phyloP scores from a whole-genome alignment of 495 filamentous ascomycete species.

The Astrocystis sublimbata region DNA sequence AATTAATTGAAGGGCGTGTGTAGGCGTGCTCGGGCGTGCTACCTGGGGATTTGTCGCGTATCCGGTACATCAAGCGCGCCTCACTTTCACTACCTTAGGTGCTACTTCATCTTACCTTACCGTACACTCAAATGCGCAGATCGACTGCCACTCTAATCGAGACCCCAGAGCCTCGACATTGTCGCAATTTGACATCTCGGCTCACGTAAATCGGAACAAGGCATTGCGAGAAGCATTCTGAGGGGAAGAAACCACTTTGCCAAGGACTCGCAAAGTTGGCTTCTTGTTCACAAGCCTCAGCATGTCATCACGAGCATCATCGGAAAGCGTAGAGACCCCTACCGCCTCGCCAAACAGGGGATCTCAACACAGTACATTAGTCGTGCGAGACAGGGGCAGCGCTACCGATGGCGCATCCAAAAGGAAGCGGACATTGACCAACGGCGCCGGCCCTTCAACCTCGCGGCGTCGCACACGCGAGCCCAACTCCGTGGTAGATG shows the following conservation, averaged over 20 bases:
- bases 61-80: conserved; percentile 17
- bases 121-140: neutral
- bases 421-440: conserved; percentile 53
- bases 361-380: conserved; percentile 27
- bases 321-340: conserved; percentile 18
- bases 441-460: conserved; percentile 39
- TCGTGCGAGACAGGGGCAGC: conserved; percentile 37
- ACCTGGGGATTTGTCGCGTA: conserved; percentile 27
- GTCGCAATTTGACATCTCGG: neutral
- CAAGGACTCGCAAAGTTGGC: neutral
- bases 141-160: neutral
- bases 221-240: no score
- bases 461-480: conserved; percentile 43
- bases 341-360: conserved; percentile 17
- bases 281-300: neutral
- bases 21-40: no score
- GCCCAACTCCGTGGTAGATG: conserved; percentile 36
- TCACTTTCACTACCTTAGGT: neutral
- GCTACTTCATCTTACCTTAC: neutral
- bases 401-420: conserved; percentile 43
- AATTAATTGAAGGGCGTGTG: neutral
- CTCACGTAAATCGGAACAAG: neutral
- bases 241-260: neutral
- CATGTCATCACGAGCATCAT: conserved; percentile 32
- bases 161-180: neutral